phyloP scores from a whole-genome alignment of 306 rosid genomes.

The Cucurbita ficifolia region DNA sequence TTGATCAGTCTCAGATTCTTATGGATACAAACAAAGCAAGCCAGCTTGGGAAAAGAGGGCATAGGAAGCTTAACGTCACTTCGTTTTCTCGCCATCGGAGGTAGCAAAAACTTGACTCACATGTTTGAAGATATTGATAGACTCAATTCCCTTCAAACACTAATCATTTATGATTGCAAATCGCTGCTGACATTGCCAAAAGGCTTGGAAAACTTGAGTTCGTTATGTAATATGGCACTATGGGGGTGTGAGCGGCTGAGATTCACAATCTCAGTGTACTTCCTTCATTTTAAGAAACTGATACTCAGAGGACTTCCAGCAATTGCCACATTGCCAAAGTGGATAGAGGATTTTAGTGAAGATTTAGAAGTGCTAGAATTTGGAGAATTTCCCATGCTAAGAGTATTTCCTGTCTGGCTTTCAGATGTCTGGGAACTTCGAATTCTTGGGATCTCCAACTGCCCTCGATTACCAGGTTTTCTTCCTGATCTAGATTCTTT shows the following conservation, averaged over 20 bases:
- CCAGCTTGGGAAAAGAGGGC: background rate
- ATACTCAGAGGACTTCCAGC: background rate
- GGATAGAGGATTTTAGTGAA: background rate
- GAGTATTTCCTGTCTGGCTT: background rate
- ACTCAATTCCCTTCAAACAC: background rate
- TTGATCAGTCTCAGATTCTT: constrained; percentile 9
- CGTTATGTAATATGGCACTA: background rate
- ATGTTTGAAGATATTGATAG: background rate
- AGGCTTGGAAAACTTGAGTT: background rate
- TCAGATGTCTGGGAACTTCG: background rate
- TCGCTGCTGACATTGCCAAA: background rate
- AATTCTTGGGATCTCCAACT: constrained; percentile 1
- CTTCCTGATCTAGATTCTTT: background rate
- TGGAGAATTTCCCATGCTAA: background rate
- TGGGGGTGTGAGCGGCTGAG: background rate
- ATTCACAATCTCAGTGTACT: background rate
- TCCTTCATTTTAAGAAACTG: background rate
- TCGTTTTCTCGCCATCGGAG: background rate
- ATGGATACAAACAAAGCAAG: background rate
- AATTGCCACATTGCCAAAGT: background rate
- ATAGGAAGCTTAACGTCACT: background rate
- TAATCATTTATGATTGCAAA: background rate
- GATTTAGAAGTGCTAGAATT: background rate
- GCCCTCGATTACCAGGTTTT: background rate
- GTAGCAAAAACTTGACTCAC: background rate